Base-by-base conservation (phyloP, 2,329 filamentous ascomycete genomes). In the Pseudogymnoascus sp. region DNA sequence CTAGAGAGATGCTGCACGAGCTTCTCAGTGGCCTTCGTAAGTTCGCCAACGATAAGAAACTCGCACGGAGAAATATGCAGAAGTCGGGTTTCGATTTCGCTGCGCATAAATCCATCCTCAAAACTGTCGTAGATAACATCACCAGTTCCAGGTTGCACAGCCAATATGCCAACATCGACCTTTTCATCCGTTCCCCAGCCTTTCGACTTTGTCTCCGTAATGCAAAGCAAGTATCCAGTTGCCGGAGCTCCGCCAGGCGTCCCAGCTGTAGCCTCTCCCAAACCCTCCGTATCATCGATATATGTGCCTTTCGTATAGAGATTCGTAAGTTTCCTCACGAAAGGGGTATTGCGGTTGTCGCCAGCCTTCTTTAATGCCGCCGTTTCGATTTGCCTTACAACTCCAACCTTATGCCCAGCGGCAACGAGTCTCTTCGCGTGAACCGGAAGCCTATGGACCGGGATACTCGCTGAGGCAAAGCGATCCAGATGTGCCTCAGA, bases 281-380 rank as follows among this genome's bases (percentile, higher is more conserved):
- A 76, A 25, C 91, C 91, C 66, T 95, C 93, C 8, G 90, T 83
- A 73, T 99, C 95, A 72, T 97, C 95, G 63, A 99, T 89, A 70
- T 97, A 99, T 2, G 95, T 99, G 46, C 93, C 95, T 75, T 97
- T 99, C 7, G 95, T 99, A 76, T 99, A 99, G 5, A 99, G 82
- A 72, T 96, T 97, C 14, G 95, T 97, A 70, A 99, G 85, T 70
- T 96, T 95, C 37, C 95, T 87, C 38, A 91, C 85, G 70, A 99
- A 99, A 0, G 95, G 93, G 0, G 92, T 85, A 72, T 96, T 97
- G 64, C 91, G 86, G 75, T 97, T 99, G 73, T 96, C 92, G 50
- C 95, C 93, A 1, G 87, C 95, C 67, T 96, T 96, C 74, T 99
- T 99, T 65, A 99, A 79, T 0, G 95, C 95, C 2, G 95, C 95